Conservation (phyloP, 2,329 filamentous ascomycete genomes). For the Scorias spongiosa region DNA sequence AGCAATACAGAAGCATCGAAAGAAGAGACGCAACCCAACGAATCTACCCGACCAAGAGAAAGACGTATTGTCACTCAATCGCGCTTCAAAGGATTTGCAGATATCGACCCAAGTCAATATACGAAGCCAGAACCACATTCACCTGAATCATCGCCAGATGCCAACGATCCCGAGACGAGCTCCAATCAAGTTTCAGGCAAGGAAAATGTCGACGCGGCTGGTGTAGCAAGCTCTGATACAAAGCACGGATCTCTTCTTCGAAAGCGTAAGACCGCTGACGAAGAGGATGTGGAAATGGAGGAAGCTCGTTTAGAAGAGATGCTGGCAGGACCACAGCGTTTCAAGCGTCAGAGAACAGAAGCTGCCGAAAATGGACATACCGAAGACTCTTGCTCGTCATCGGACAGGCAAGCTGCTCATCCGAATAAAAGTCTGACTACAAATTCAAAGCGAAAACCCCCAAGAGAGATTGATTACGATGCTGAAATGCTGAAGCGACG, state of each 20-base stretch:
- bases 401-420: conserved; percentile 10
- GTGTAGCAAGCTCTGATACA: background rate
- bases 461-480: conserved; percentile 40
- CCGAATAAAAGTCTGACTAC: conserved; percentile 12
- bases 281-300: conserved; percentile 8
- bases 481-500: conserved; percentile 43
- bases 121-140: conserved; percentile 9
- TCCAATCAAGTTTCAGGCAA: background rate
- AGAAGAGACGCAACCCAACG: background rate
- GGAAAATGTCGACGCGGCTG: background rate
- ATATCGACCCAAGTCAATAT: conserved; percentile 22
- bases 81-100: conserved; percentile 44
- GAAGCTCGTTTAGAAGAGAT: conserved; percentile 52
- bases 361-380: conserved; percentile 28
- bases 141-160: conserved; percentile 5
- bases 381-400: conserved; percentile 4
- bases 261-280: conserved; percentile 14
- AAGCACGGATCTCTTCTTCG: conserved; percentile 3
- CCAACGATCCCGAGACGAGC: no score
- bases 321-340: conserved; percentile 58
- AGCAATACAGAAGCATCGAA: background rate
- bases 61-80: conserved; percentile 23
- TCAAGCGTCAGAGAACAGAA: conserved; percentile 63
- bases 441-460: conserved; percentile 31
- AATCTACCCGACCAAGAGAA: conserved; percentile 1